Base-by-base conservation (phyloP, 2,329 filamentous ascomycete species). In the Pyrenophora teres region DNA sequence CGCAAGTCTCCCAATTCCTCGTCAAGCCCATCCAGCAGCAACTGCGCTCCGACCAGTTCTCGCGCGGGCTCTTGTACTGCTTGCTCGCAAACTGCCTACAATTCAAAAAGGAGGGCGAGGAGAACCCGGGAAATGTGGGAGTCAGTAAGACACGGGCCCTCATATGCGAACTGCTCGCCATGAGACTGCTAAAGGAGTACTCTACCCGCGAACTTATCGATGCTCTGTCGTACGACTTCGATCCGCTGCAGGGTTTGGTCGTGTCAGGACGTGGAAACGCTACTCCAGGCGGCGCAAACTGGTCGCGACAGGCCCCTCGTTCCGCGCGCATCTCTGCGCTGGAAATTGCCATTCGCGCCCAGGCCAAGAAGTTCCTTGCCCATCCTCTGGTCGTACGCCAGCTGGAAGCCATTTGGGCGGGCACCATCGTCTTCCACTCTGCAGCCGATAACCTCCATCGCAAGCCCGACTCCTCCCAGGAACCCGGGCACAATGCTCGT, bases 331-430 rank as follows among this genome's bases (percentile, higher is more conserved):
- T 93, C 13, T 97, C 92, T 7, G 92, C 92, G 6, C 83, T 97
- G 27, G 93, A 97, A 76, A 87, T 97, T 51, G 92, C 93, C 54
- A 97, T 97, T 65, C 86, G 91, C 61, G 91, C 92, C 16, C 92
- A 92, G 57, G 90, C 93, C 18, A 97, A 97, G 76, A 88, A 91
- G 62, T 96, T 97, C 63, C 80, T 97, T 4, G 89, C 93, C 7
- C 92, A 97, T 68, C 92, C 93, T 0, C 80, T 97, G 3, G 92
- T 97, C 0, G 88, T 97, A 7, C 91, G 95, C 72, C 92, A 97
- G 69, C 80, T 97, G n/a, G 92, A 97, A 73, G 92, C 92, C 38
- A 96, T 97, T 56, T 97, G 93, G 93, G 93, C 91, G 16, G 93
- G 93, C 23, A 93, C 89, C 15, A 94, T 97, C 59, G 92, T 94